Base-by-base conservation (phyloP, 1,139 yeast genomes). In the Yamadazyma membranifaciens region DNA sequence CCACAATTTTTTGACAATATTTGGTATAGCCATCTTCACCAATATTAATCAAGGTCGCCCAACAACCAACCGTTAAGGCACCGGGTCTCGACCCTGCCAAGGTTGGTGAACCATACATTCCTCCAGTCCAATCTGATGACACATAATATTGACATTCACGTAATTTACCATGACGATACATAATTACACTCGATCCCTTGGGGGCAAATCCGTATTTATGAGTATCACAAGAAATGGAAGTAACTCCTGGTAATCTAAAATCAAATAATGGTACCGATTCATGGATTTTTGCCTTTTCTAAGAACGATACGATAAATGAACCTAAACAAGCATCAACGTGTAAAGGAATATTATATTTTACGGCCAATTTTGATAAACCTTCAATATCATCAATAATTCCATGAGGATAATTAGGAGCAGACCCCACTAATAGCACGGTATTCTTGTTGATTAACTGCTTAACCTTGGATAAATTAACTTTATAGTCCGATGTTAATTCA, bases 171-270 rank as follows among this genome's bases (percentile, higher is more conserved):
- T 73, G 65, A 38, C 97, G 75, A 63, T 92, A 92, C 96, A 92
- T 85, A 52, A 92, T 86, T 31, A 91, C 77, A 1, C 96, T 88
- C 0, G 95, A 85, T 4, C 98, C 98, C 63, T 92, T 92, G 34
- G 98, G 98, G 9, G 98, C 97, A 71, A 91, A 92, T 1, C 98
- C 98, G 57, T 92, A 92, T 62, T 92, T 92, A 70, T 92, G 98
- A 13, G 98, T 91, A 59, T 92, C 98, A 64, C 98, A 92, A 10
- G 96, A 87, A 45, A 92, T 91, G 3, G 97, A 89, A 1, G 98
- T 92, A n/a, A 92, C 98, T 31, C 98, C 98, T 1, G 88, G 84
- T 2, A 88, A 74, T 48, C 94, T 69, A 64, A 92, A 92, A 60
- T 92, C 98, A 64, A 91, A 91, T 13, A 67, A 54, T 12, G 94